These are phyloP conservation scores for Cladosporium sphaerospermum DNA, from an alignment of 2,329 filamentous ascomycete genomes.

Conservation along the genomic window DNA sequence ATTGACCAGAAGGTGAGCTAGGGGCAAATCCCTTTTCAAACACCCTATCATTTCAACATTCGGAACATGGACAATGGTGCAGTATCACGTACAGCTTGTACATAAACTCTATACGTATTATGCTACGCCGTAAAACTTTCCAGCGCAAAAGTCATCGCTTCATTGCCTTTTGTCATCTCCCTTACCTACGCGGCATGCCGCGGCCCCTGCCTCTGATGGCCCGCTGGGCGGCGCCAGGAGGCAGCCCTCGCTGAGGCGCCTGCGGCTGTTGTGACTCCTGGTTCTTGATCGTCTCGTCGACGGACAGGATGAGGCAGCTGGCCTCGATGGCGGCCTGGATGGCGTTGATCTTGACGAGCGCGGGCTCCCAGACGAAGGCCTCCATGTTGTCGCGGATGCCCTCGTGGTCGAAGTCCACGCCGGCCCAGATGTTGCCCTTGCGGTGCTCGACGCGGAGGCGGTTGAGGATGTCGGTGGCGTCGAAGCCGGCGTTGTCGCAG, in stretches of 20 bases:
- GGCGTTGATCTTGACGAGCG: slow-evolving; percentile 92
- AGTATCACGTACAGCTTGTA: slow-evolving; percentile 7
- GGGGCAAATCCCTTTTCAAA: too few species aligned
- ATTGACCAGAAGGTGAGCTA: too few species aligned
- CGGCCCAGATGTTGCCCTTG: slow-evolving; percentile 87
- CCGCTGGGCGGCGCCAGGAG: slow-evolving; percentile 69
- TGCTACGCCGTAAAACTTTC: slow-evolving; percentile 2
- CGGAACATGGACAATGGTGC: not conserved
- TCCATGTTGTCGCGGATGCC: slow-evolving; percentile 92
- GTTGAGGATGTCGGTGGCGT: slow-evolving; percentile 97
- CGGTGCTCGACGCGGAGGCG: slow-evolving; percentile 92
- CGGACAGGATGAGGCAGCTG: slow-evolving; percentile 86
- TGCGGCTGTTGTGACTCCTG: slow-evolving; percentile 85
- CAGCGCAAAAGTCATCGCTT: not conserved
- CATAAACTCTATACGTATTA: slow-evolving; percentile 8
- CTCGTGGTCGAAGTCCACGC: slow-evolving; percentile 90
- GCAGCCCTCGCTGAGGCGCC: slow-evolving; percentile 63
- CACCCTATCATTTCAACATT: too few species aligned
- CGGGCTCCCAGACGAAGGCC: slow-evolving; percentile 95
- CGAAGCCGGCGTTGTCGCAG: slow-evolving; percentile 97
- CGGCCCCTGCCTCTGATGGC: slow-evolving; percentile 78
- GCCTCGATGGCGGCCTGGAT: slow-evolving; percentile 95
- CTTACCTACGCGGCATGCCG: slow-evolving; percentile 77
- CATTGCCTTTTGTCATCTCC: not conserved
- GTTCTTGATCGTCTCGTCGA: slow-evolving; percentile 97